phyloP scores from a whole-genome alignment of 495 filamentous ascomycete species.

The Neurospora sp. region DNA sequence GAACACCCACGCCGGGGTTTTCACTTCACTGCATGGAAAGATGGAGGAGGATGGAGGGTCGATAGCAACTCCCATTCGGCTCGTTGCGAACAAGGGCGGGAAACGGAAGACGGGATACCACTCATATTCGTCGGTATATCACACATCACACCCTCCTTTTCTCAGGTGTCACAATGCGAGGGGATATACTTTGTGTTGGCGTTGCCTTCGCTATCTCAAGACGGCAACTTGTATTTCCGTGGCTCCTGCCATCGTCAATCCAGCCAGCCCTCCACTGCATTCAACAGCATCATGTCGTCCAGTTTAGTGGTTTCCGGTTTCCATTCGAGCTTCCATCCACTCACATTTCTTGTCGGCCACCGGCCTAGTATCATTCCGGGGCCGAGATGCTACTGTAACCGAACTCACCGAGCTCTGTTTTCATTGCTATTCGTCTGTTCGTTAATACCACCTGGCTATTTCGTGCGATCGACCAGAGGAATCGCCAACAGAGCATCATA shows the following conservation, averaged over 20 bases:
- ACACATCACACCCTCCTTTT: background rate
- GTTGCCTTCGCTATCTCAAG: no score
- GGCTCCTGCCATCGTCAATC: no score
- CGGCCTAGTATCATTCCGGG: background rate
- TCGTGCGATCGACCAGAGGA: background rate
- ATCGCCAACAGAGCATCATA: no score
- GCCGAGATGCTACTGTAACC: background rate
- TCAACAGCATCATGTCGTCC: no score
- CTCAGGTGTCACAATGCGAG: background rate
- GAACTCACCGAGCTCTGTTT: background rate
- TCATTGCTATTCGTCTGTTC: background rate
- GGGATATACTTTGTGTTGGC: background rate
- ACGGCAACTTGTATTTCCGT: no score
- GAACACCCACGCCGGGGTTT: background rate
- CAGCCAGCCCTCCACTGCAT: no score
- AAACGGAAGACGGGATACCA: background rate
- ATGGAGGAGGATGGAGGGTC: background rate
- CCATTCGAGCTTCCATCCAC: no score
- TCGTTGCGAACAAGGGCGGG: background rate
- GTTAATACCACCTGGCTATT: background rate
- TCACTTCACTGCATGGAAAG: background rate
- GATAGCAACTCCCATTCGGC: background rate
- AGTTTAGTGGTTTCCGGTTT: no score
- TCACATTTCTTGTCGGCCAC: background rate
- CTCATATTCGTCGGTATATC: background rate